These are phyloP conservation scores for Scutellaria galericulata DNA, from an alignment of 257 asterid species.

Conservation along the genomic window DNA sequence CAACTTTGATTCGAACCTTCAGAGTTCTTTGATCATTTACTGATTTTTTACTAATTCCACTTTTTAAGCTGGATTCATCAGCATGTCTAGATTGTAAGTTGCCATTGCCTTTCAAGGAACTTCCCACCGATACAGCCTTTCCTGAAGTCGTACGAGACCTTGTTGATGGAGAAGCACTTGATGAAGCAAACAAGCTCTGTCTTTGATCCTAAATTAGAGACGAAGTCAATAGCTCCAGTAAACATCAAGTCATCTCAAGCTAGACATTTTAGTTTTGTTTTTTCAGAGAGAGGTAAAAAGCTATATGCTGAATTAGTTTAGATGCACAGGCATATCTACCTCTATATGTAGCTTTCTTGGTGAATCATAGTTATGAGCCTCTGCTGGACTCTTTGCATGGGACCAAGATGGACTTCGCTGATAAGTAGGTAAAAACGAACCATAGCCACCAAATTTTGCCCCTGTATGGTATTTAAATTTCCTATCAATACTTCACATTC, in stretches of 20 bases:
- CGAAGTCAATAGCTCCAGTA: constrained; percentile 44
- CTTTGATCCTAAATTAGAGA: constrained; percentile 64
- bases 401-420: constrained; percentile 85
- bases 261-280: neutral
- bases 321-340: constrained; percentile 51
- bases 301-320: constrained; percentile 8
- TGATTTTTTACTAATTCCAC: constrained; percentile 48
- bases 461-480: constrained; percentile 61
- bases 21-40: constrained; percentile 66
- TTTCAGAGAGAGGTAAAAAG: constrained; percentile 16
- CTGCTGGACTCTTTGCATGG: constrained; percentile 63
- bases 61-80: constrained; percentile 53
- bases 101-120: constrained; percentile 45
- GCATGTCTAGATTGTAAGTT: constrained; percentile 46
- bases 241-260: constrained; percentile 22
- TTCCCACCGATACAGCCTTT: constrained; percentile 46
- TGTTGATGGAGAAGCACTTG: constrained; percentile 58
- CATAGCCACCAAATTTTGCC: constrained; percentile 94
- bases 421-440: constrained; percentile 91
- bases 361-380: constrained; percentile 47
- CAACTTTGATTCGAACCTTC: constrained; percentile 92
- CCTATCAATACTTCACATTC: constrained; percentile 44
- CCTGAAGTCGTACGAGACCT: constrained; percentile 58
- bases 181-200: constrained; percentile 55
- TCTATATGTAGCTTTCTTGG: constrained; percentile 59